Base-by-base conservation (phyloP, 768 basidiomycete species). In the Rhizopogon rudus region DNA sequence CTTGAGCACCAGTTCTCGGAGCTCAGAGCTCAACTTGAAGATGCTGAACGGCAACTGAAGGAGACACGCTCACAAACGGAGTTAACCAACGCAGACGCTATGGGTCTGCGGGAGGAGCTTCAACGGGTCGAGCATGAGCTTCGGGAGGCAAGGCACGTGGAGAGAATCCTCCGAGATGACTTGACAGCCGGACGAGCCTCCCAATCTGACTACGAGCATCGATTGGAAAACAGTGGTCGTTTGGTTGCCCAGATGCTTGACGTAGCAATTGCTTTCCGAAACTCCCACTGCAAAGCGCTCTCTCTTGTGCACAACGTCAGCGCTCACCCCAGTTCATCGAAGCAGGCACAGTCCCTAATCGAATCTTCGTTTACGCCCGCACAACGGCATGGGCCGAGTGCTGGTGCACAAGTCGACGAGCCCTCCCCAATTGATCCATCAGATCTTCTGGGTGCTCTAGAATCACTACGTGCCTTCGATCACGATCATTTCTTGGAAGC, bases 1-100 rank as follows among this genome's bases (percentile, higher is more conserved):
- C 75, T 97, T 44, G 93, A 97, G 70, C 85, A 94, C 49, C 89
- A 93, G 67, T 86, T 89, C 66, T 83, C 81, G 40, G 89, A 91
- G 65, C 72, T 91, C 39, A 79, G 81, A 60, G 82, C 82, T 1
- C 76, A 77, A 7, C 71, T 87, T 49, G 88, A 87, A 53, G 76
- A 79, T 55, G 75, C 78, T 13, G 80, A 83, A 52, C 77, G 79
- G 9, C 81, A 87, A 60, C 65, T 90, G 16, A 85, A 84, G 63
- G 84, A 88, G 40, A 72, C 83, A 10, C 76, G 75, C 12, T 74
- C 81, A 0, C 82, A 86, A 56, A 66, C 79, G 14, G 86, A 88
- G 28, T 76, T 91, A 45, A 77, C 81, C 4, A 80, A 83, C 53
- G 82, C 84, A 6, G 88, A 92, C 65, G 80, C 84, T 5, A 75